Conservation (phyloP, 208 protist genomes). For the Tetramitus jugosus region DNA sequence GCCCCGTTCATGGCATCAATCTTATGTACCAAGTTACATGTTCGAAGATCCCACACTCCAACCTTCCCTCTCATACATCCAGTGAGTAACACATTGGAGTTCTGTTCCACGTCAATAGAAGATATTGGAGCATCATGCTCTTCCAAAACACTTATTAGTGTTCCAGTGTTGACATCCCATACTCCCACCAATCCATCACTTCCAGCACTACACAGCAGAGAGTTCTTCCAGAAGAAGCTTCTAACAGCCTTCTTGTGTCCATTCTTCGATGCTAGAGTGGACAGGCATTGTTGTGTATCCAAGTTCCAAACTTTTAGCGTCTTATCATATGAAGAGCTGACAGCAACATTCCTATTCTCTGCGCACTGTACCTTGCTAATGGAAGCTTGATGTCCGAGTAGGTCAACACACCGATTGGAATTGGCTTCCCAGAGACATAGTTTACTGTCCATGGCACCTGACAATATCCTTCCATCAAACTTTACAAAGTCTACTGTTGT, state of each 20-base stretch:
- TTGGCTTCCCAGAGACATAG: conserved; percentile 5
- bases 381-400: background rate
- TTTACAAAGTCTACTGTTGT: background rate
- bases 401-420: background rate
- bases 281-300: background rate
- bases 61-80: background rate
- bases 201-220: conserved; percentile 7
- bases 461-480: background rate
- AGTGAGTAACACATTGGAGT: background rate
- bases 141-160: background rate
- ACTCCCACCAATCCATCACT: background rate
- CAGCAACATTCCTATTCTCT: background rate
- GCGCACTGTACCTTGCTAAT: background rate
- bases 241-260: conserved; percentile 1
- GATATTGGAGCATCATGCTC: background rate
- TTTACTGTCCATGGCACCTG: conserved; percentile 10
- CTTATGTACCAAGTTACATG: background rate
- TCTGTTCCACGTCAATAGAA: background rate
- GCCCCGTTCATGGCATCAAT: background rate
- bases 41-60: background rate
- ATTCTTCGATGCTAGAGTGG: background rate
- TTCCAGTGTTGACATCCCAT: background rate
- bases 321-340: background rate
- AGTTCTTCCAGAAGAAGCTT: conserved; percentile 9
- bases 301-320: conserved; percentile 12